These are phyloP conservation scores for Crithidia mellificae DNA, from an alignment of 208 protist genomes.

Conservation along the genomic window DNA sequence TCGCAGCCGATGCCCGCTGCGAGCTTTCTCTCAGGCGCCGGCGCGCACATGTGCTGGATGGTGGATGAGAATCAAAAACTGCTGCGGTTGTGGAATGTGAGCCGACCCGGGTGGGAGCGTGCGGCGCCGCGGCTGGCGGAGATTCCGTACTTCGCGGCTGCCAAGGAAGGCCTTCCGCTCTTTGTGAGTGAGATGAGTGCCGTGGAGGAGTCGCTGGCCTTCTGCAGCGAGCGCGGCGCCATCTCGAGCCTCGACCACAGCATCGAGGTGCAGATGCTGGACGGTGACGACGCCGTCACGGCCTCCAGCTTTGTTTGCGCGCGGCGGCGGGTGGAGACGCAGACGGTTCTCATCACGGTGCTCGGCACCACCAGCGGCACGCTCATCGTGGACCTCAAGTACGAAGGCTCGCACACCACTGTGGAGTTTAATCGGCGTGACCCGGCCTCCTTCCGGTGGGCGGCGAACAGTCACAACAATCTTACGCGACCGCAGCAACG, in stretches of 20 bases:
- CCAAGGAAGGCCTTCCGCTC: slow-evolving; percentile 56
- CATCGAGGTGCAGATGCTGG: slow-evolving; percentile 71
- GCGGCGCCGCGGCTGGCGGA: slow-evolving; percentile 59
- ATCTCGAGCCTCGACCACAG: slow-evolving; percentile 82
- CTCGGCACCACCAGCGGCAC: slow-evolving; percentile 58
- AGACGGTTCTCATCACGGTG: slow-evolving; percentile 48
- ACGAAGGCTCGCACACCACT: slow-evolving; percentile 58
- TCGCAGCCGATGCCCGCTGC: slow-evolving; percentile 13
- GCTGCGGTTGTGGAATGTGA: slow-evolving; percentile 74
- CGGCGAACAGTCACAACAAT: slow-evolving; percentile 24
- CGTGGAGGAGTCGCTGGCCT: slow-evolving; percentile 69
- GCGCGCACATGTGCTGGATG: slow-evolving; percentile 75
- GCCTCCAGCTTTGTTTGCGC: slow-evolving; percentile 68
- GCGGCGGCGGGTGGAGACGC: slow-evolving; percentile 39
- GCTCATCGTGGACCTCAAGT: slow-evolving; percentile 68
- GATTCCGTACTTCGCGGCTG: slow-evolving; percentile 67
- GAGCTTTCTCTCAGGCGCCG: slow-evolving; percentile 65
- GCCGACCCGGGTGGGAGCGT: slow-evolving; percentile 44
- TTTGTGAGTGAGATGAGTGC: slow-evolving; percentile 76
- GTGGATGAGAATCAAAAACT: slow-evolving; percentile 69
- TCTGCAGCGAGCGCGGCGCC: slow-evolving; percentile 76
- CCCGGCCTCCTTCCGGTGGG: slow-evolving; percentile 28
- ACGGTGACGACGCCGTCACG: slow-evolving; percentile 36
- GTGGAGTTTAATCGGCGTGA: slow-evolving; percentile 48
- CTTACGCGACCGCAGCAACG: slow-evolving; percentile 1